Conservation (phyloP, 306 rosid genomes). For the Prinsepia uniflora region DNA sequence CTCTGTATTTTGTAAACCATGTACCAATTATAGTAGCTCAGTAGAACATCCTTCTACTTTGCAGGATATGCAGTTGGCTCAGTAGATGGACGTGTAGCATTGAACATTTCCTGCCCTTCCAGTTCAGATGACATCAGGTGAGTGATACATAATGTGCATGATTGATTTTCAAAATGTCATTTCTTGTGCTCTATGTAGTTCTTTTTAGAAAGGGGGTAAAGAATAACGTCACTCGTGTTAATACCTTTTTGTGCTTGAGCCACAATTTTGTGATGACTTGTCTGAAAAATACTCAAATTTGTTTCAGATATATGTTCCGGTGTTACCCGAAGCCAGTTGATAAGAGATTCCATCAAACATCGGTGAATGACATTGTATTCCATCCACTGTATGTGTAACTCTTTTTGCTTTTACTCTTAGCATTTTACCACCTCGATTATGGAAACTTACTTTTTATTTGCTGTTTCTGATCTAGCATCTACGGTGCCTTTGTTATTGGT, state of each 20-base stretch:
- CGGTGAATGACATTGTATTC: constrained; percentile 82
- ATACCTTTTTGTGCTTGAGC: neutral
- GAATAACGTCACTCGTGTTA: neutral
- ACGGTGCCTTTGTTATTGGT: constrained; percentile 62
- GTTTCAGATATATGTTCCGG: constrained; percentile 65
- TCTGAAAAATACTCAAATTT: constrained; percentile 25
- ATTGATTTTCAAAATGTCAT: neutral
- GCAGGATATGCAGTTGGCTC: constrained; percentile 90
- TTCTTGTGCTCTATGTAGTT: neutral
- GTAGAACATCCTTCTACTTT: constrained; percentile 16
- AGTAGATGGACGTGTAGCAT: constrained; percentile 83
- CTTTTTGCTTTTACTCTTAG: neutral
- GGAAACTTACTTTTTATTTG: constrained; percentile 18
- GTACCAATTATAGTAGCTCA: constrained; percentile 12
- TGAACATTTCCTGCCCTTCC: constrained; percentile 53
- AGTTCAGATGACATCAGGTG: constrained; percentile 58
- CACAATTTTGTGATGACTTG: neutral
- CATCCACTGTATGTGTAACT: constrained; percentile 63
- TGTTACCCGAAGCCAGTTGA: constrained; percentile 77
- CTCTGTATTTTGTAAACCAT: constrained; percentile 4
- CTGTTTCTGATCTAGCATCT: constrained; percentile 40
- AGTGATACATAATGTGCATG: neutral
- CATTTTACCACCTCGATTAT: constrained; percentile 14
- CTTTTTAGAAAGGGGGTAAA: neutral
- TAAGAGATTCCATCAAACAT: constrained; percentile 49